Evolutionary conservation across 805 yeast species (phyloP), one percentile per base, ranked within the genome.

Genomic region (Saturnispora mendoncae): DNA sequence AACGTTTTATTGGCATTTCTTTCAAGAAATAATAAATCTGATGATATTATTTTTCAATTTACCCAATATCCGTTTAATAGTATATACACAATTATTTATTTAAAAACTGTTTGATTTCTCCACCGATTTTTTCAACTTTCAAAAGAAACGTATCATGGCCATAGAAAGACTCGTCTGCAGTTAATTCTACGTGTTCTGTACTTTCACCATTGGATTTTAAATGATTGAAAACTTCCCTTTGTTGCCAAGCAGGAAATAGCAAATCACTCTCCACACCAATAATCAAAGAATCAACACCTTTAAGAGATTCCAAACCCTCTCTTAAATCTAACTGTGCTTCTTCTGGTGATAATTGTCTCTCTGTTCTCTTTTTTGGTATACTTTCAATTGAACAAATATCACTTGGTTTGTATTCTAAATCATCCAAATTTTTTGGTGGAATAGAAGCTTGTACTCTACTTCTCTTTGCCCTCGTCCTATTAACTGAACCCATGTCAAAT

Each of bases 211-310:
- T 61, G 33, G 63, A 57, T 39, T 57, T 62, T 36, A 88, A 67
- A 28, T 77, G 74, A 13, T 75, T 72, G 23, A 76, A 78, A 43
- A 85, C 78, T 56, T 88, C 96, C 43, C 78, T 63, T 61, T 88
- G 97, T 64, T 88, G 97, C 95, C 95, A 85, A 28, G 80, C 84
- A 1, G 97, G 97, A 67, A 88, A 88, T 39, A 88, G 68, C 31
- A 84, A 83, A 57, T 88, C 97, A 1, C 92, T 80, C 55, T 84
- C 92, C n/a, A 87, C 96, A 9, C 97, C 97, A 39, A 88, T 72
- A 4, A 88, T 84, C 42, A 88, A 66, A 3, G 84, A 69, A 26
- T 82, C 78, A 45, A 78, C 76, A 48, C 78, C 68, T 1, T 80
- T 68, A 43, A 88, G 65, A 21, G 74, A 72, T 24, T 56, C 52